phyloP scores from a whole-genome alignment of 805 yeast genomes.

The Starmerella geochares region DNA sequence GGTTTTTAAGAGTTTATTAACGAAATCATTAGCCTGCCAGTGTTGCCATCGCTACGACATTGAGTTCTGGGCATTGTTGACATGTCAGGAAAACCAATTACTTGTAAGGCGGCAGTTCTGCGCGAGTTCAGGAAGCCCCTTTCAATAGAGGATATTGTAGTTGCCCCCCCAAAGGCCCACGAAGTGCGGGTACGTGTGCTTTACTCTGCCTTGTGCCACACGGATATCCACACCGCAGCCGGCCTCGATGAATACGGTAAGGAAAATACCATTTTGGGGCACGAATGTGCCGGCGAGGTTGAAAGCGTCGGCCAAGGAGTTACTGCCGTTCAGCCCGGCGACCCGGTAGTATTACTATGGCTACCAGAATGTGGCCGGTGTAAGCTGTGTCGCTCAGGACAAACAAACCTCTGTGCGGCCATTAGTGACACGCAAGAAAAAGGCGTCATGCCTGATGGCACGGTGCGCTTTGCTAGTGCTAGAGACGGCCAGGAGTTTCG shows the following conservation, averaged over 20 bases:
- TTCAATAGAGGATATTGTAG: conserved; percentile 76
- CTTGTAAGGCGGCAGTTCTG: conserved; percentile 93
- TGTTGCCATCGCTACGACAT: too few species aligned
- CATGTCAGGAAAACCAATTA: conserved; percentile 36
- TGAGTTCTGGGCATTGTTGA: too few species aligned
- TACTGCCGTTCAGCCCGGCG: conserved; percentile 80
- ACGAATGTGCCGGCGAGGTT: conserved; percentile 96
- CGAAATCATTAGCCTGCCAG: too few species aligned
- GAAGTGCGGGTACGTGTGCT: conserved; percentile 87
- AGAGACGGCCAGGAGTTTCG: conserved; percentile 62
- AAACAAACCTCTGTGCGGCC: conserved; percentile 91
- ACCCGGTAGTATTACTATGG: conserved; percentile 84
- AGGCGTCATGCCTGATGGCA: conserved; percentile 98
- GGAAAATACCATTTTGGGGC: conserved; percentile 88
- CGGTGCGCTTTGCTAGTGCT: conserved; percentile 62
- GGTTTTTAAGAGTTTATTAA: neutral
- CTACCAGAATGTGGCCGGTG: conserved; percentile 96
- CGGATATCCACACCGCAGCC: conserved; percentile 92
- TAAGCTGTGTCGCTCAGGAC: conserved; percentile 87
- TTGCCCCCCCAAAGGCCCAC: conserved; percentile 89
- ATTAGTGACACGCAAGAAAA: conserved; percentile 97
- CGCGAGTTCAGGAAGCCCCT: conserved; percentile 82
- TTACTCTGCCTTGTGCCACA: conserved; percentile 94
- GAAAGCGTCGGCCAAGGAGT: conserved; percentile 94
- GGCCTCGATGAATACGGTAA: conserved; percentile 96